Base-by-base conservation (phyloP, 306 rosid genomes). In the cucumber (Cucumis sativus) region DNA sequence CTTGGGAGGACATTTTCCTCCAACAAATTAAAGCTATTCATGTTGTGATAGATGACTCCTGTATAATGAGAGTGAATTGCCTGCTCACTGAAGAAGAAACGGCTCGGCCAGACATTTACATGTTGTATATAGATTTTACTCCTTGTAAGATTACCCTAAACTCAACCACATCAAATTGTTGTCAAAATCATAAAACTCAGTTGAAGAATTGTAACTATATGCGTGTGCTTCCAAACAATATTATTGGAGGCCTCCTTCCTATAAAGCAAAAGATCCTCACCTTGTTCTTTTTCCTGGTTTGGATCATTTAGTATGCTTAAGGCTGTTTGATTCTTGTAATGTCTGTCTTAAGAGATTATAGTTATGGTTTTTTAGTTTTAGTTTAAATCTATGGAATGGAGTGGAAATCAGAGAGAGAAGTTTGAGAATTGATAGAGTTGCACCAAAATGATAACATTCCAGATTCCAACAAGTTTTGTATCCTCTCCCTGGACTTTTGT, bases 71-170 rank as follows among this genome's bases (percentile, higher is more conserved):
- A 71, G 60, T 11, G 28, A 49, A 49, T 49, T 49, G 76, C 23
- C 60, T 49, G 60, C 60, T 71, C 60, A 25, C 59, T 28, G 40
- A 51, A 23, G 41, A 71, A 23, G 61, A 28, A 28, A 49, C 43
- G 17, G 60, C 45, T 49, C 43, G 40, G 59, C 60, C 37, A 8
- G 41, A 71, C 60, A 71, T 47, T 47, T 71, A 47, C 51, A 71
- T 71, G 59, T 9, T 71, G 76, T 71, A 71, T 49, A 71, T 71
- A 71, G 61, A 25, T 49, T 49, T 47, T 71, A 71, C 76, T 28
- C 23, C 43, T 71, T 1, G 25, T 49, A 51, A 47, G 21, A 71
- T 49, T 51, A 60, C 51, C 41, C 15, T 14, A 70, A 47, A 70
- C 76, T 47, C 56, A 28, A 21, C 76, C 45, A 47, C 61, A 43